Conservation (phyloP, 768 basidiomycete genomes). For the Mycena galopus region DNA sequence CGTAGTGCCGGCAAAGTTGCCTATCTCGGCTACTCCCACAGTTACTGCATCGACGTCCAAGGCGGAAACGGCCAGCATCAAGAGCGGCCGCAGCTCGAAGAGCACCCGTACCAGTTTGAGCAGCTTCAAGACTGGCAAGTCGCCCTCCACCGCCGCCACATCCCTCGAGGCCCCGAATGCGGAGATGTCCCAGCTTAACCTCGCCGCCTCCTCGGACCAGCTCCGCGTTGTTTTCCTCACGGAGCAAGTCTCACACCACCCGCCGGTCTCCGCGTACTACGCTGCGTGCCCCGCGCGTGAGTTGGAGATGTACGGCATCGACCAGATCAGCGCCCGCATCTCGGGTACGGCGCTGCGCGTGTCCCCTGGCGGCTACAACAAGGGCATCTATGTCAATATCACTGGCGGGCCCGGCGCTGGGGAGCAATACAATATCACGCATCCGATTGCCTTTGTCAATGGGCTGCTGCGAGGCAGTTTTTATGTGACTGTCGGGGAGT, state of each 20-base stretch:
- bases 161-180: conserved; percentile 64
- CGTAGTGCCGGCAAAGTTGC: conserved; percentile 63
- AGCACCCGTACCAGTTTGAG: conserved; percentile 66
- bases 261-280: conserved; percentile 90
- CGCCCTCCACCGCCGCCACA: conserved; percentile 68
- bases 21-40: conserved; percentile 35
- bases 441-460: conserved; percentile 91
- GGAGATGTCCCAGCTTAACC: conserved; percentile 72
- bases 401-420: conserved; percentile 81
- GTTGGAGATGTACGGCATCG: conserved; percentile 82
- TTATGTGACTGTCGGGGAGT: conserved; percentile 89
- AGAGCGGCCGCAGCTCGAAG: conserved; percentile 72
- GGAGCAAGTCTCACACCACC: conserved; percentile 97
- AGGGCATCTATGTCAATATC: conserved; percentile 88
- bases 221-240: conserved; percentile 86
- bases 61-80: conserved; percentile 70
- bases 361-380: conserved; percentile 85
- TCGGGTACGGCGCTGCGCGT: conserved; percentile 90
- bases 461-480: conserved; percentile 93
- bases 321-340: conserved; percentile 95
- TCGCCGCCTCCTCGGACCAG: conserved; percentile 57
- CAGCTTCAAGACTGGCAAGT: conserved; percentile 66
- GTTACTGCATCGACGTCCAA: conserved; percentile 43
- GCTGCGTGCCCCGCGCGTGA: conserved; percentile 81
- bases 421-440: conserved; percentile 89